Evolutionary conservation across 2,329 filamentous ascomycete species (phyloP).

Genomic region (Colletotrichum sp.): DNA sequence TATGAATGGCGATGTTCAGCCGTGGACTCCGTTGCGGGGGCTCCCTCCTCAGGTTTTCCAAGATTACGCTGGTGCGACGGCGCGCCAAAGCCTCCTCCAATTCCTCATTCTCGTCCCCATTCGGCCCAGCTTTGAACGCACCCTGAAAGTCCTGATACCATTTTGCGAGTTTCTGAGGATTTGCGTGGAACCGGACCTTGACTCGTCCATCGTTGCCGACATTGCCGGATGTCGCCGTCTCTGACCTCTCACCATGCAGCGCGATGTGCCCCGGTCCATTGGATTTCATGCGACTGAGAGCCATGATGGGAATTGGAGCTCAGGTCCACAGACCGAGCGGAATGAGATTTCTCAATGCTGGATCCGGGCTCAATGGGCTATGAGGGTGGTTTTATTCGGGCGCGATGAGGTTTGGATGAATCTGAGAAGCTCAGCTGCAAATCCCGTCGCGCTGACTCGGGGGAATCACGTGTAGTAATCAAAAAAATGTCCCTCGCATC

Average conservation of each 20-base stretch:
- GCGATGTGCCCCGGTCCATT: conserved; percentile 29
- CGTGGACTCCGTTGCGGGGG: conserved; percentile 22
- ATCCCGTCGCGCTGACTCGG: not conserved
- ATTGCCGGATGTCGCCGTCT: conserved; percentile 26
- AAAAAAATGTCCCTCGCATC: not conserved
- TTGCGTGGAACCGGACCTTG: conserved; percentile 33
- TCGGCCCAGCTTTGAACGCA: not conserved
- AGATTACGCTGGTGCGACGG: not conserved
- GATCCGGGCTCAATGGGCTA: not conserved
- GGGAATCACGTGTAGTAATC: conserved; percentile 2
- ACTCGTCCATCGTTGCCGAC: conserved; percentile 35
- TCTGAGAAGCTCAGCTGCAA: not conserved
- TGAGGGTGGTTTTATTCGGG: not conserved
- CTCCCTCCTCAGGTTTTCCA: conserved; percentile 1
- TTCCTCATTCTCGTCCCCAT: not conserved
- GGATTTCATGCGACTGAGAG: conserved; percentile 31
- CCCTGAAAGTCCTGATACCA: conserved; percentile 30
- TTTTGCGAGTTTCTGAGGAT: conserved; percentile 26
- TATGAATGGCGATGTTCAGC: conserved; percentile 36
- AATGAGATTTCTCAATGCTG: not conserved
- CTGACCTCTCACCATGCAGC: conserved; percentile 25
- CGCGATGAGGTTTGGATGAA: not conserved
- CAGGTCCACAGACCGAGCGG: not conserved
- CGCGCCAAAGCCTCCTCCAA: not conserved
- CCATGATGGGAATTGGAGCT: conserved; percentile 21